A percentile compares a stretch with the other conserved stretches of the same genome.
Conservation (phyloP, 2,329 filamentous ascomycete species). For the Aspergillus puulaauensis region DNA sequence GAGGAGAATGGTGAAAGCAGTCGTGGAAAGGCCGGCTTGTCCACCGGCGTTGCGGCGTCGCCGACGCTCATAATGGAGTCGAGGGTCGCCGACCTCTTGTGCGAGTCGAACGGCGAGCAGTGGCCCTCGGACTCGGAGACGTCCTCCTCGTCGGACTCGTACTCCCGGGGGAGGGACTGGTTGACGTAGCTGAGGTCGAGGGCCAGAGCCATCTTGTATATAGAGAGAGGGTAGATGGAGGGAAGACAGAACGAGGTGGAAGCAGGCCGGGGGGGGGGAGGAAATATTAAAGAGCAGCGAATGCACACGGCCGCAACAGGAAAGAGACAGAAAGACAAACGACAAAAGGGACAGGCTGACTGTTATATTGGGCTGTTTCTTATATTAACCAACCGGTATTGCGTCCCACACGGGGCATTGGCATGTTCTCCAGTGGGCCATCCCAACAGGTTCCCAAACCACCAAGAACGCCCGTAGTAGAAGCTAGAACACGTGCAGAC, state of each 20-base stretch:
- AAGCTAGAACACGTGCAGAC: not conserved
- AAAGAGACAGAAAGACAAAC: not conserved
- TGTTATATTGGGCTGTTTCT: not conserved
- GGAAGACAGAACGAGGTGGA: not conserved
- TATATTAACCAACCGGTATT: not conserved
- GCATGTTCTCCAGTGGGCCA: not conserved
- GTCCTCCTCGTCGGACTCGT: constrained; percentile 42
- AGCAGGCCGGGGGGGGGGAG: not conserved
- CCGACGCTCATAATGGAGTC: constrained; percentile 34
- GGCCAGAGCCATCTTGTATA: constrained; percentile 27
- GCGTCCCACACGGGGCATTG: constrained; percentile 13
- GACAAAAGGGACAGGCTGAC: too few species aligned
- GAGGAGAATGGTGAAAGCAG: constrained; percentile 22
- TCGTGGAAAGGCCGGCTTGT: constrained; percentile 13
- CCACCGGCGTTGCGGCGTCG: constrained; percentile 11
- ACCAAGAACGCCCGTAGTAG: not conserved
- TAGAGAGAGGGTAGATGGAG: constrained; percentile 19
- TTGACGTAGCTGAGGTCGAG: constrained; percentile 32
- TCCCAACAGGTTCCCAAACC: not conserved
- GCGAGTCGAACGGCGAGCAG: constrained; percentile 31
- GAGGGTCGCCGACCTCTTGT: constrained; percentile 21
- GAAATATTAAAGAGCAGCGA: not conserved
- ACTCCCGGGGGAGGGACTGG: constrained; percentile 32
- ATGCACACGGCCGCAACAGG: too few species aligned
- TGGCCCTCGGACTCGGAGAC: constrained; percentile 38